Evolutionary conservation across 108 stramenopile species (phyloP).

Genomic region (Pseudonitzschia multiseries): DNA sequence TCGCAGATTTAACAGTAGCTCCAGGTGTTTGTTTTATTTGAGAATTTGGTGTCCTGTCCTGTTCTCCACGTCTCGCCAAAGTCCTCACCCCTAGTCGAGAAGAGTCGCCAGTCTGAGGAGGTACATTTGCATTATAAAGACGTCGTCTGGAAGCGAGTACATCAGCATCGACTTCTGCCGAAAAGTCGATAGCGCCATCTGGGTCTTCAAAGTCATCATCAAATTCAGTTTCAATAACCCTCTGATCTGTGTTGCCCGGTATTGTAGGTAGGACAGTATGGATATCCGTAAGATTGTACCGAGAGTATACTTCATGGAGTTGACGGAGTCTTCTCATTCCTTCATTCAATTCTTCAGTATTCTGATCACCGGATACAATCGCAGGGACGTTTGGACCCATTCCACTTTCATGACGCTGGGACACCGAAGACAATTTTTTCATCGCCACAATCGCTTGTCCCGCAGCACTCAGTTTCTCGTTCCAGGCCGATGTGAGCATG

Average conservation of each 20-base stretch:
- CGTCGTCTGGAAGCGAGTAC: conserved; percentile 82
- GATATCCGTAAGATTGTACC: conserved; percentile 76
- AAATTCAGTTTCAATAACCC: conserved; percentile 52
- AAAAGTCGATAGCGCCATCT: conserved; percentile 63
- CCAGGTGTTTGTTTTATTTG: conserved; percentile 69
- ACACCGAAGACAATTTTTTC: conserved; percentile 66
- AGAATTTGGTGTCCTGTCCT: conserved; percentile 17
- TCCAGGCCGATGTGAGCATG: conserved; percentile 85
- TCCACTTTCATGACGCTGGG: conserved; percentile 31
- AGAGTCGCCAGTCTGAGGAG: background rate
- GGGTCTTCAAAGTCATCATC: conserved; percentile 82
- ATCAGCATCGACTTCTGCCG: conserved; percentile 84
- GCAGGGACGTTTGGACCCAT: conserved; percentile 57
- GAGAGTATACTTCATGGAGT: conserved; percentile 74
- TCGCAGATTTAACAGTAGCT: conserved; percentile 87
- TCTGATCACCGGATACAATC: conserved; percentile 55
- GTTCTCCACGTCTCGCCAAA: conserved; percentile 14
- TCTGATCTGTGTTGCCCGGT: conserved; percentile 45
- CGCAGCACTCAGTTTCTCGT: conserved; percentile 80
- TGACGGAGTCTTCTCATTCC: conserved; percentile 77
- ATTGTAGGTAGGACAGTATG: conserved; percentile 49
- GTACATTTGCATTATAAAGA: conserved; percentile 35
- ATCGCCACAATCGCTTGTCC: conserved; percentile 85
- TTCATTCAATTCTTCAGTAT: conserved; percentile 71
- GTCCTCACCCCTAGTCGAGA: conserved; percentile 32